A percentile compares a stretch with the other conserved stretches of the same genome.
Evolutionary conservation across 2,329 filamentous ascomycete genomes (phyloP).

Genomic region (Cladophialophora immunda): DNA sequence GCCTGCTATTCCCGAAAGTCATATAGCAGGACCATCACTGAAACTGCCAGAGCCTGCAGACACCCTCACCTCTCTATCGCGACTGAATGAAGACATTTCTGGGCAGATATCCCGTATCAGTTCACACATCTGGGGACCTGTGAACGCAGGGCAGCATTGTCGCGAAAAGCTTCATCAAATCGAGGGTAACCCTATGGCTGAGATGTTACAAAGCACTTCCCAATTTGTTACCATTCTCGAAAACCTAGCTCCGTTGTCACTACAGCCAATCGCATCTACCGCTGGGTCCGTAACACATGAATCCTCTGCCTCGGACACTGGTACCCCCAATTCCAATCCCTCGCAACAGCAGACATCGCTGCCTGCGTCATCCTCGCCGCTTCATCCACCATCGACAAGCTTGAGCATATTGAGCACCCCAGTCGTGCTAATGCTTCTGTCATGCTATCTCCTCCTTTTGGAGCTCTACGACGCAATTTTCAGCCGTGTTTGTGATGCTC

Average conservation of each 20-base stretch:
- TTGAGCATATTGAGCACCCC: conserved; percentile 10
- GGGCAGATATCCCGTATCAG: conserved; percentile 8
- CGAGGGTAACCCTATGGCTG: conserved; percentile 14
- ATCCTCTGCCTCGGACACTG: not conserved
- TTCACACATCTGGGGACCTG: not conserved
- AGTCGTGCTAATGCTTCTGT: conserved; percentile 23
- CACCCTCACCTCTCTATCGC: conserved; percentile 8
- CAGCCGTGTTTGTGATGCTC: conserved; percentile 2
- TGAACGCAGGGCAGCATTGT: conserved; percentile 17
- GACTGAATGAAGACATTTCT: conserved; percentile 19
- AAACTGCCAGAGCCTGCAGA: conserved; percentile 5
- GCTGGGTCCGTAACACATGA: not conserved
- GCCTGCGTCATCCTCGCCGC: not conserved
- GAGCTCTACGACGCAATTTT: conserved; percentile 23
- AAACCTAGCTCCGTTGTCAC: not conserved
- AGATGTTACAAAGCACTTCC: conserved; percentile 20
- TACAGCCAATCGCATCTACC: not conserved
- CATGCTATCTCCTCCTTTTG: conserved; percentile 22
- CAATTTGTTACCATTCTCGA: conserved; percentile 17
- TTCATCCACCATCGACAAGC: conserved; percentile 4
- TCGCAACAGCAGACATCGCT: not conserved
- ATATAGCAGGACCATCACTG: not conserved
- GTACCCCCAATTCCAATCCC: not conserved
- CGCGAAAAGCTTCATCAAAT: conserved; percentile 8
- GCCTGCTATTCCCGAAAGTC: not conserved